phyloP scores from a whole-genome alignment of 768 basidiomycete genomes.

The Albatrellus ellisii region DNA sequence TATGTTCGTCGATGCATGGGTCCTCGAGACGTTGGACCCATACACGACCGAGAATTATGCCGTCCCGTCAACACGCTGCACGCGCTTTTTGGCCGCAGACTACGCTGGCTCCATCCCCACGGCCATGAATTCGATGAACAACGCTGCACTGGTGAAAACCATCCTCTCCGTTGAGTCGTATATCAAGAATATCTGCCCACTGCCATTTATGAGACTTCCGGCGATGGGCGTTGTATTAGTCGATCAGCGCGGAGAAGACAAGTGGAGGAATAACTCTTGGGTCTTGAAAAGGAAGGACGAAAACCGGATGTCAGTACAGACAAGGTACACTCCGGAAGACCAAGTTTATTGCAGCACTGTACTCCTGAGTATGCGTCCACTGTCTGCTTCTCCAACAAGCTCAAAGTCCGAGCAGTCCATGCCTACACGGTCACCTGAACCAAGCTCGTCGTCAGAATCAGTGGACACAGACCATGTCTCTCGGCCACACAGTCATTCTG shows the following conservation, averaged over 20 bases:
- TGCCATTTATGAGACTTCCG: constrained; percentile 62
- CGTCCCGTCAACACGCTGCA: constrained; percentile 87
- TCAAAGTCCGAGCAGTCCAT: constrained; percentile 4
- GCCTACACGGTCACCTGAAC: neutral
- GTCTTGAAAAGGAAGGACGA: constrained; percentile 47
- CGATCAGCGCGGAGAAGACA: constrained; percentile 37
- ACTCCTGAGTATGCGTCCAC: constrained; percentile 25
- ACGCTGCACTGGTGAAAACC: constrained; percentile 57
- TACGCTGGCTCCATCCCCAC: constrained; percentile 77
- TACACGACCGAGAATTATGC: constrained; percentile 90
- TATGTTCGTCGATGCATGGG: constrained; percentile 87
- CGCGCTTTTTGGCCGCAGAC: constrained; percentile 74
- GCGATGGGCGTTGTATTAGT: constrained; percentile 44
- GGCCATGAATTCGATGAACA: constrained; percentile 77
- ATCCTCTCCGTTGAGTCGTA: constrained; percentile 65
- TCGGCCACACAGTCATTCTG: constrained; percentile 10
- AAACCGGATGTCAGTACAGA: constrained; percentile 39
- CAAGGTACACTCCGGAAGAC: constrained; percentile 36
- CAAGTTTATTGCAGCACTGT: constrained; percentile 39
- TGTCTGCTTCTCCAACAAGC: constrained; percentile 10
- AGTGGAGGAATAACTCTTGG: constrained; percentile 34
- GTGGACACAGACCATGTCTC: neutral
- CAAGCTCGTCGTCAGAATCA: constrained; percentile 1
- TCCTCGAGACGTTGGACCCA: constrained; percentile 91
- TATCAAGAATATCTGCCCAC: constrained; percentile 48